phyloP scores from a whole-genome alignment of 2,329 filamentous ascomycete species.

The Lachnellula occidentalis region DNA sequence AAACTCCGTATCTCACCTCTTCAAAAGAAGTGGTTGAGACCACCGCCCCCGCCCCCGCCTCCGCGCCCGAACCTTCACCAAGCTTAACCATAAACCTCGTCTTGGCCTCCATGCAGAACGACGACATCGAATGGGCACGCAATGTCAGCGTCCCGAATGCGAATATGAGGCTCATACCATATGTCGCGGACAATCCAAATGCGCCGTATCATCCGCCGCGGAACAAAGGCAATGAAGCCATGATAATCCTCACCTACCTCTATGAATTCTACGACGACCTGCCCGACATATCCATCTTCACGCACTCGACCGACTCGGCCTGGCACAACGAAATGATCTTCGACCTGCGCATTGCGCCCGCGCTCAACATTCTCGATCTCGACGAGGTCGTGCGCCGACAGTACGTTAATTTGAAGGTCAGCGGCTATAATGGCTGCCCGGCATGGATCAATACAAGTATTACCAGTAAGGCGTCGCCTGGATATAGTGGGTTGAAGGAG shows the following conservation, averaged over 20 bases:
- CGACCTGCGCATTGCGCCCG: constrained; percentile 31
- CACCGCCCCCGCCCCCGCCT: too few relatives aligned
- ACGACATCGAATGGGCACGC: constrained; percentile 21
- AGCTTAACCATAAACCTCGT: background rate
- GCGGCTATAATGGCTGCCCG: constrained; percentile 50
- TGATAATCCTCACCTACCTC: constrained; percentile 56
- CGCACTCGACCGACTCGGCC: constrained; percentile 36
- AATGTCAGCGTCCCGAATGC: constrained; percentile 31
- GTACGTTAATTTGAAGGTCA: constrained; percentile 51
- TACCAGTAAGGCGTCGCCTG: constrained; percentile 21
- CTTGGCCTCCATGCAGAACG: background rate
- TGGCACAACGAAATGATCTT: constrained; percentile 35
- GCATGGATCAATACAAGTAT: constrained; percentile 41
- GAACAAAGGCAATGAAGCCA: constrained; percentile 58
- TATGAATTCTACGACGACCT: constrained; percentile 56
- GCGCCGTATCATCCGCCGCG: constrained; percentile 44
- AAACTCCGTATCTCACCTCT: too few relatives aligned
- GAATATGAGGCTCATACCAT: constrained; percentile 35
- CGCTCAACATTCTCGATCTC: constrained; percentile 32
- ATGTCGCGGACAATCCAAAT: constrained; percentile 44
- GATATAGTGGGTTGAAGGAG: constrained; percentile 25
- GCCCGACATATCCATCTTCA: constrained; percentile 53
- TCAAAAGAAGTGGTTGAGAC: too few relatives aligned
- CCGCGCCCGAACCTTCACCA: too few relatives aligned
- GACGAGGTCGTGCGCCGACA: constrained; percentile 40